Base-by-base conservation (phyloP, 306 rosid genomes). In the Delonix regia region DNA sequence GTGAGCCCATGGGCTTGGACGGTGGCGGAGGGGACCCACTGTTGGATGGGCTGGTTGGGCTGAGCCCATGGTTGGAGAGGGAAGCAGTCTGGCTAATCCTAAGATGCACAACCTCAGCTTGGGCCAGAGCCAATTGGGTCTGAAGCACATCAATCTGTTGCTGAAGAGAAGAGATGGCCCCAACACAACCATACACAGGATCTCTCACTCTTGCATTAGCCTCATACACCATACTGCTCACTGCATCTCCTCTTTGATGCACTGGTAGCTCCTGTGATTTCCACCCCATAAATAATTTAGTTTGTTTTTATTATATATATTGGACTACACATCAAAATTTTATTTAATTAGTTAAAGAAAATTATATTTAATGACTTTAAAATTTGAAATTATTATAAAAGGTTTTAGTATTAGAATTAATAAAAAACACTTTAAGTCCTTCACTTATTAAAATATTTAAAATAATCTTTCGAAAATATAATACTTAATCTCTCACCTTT, bases 181-280 rank as follows among this genome's bases (percentile, higher is more conserved):
- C 98, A 0, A 86, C 98, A 1, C 97, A 93, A 9, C 98, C 98
- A 34, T 93, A 93, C 28, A 93, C 97, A 1, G 98, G 98, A 75
- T 93, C 98, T 0, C 98, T 79, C 2, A 93, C 92, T 67, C 98
- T 83, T 3, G 98, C 98, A 42, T 91, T 93, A 2, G 98, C 98
- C 64, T 93, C 98, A 42, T 93, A 93, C 36, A 93, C 98, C 87
- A 93, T 90, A 84, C 97, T 91, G 24, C 94, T 93, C 53, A 93
- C 98, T 6, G 98, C 97, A 73, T 93, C 98, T 30, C 94, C 94
- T 47, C 98, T 71, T 68, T 93, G 97, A 80, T 88, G 86, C 79
- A 69, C 65, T 22, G 93, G 97, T 68, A 93, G 73, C 78, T 91
- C 98, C 98, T 93, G 86, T 15, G 3, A 27, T 25, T 25, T 0